Base-by-base conservation (phyloP, 2,329 filamentous ascomycete genomes). In the Fusarium foetens region DNA sequence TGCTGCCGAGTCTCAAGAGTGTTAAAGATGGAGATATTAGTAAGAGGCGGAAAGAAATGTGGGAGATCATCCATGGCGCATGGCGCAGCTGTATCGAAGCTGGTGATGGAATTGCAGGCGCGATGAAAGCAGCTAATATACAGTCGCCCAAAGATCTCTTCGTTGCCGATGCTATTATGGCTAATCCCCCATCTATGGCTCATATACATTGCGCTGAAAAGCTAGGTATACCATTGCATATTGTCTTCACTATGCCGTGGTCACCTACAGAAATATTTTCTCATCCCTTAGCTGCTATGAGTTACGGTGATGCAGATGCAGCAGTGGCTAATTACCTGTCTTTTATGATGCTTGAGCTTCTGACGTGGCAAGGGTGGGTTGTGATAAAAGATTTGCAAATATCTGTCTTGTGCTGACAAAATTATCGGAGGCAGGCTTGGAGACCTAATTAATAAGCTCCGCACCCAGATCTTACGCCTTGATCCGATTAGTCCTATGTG, bases 401-500 rank as follows among this genome's bases (percentile, higher is more conserved):
- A 19, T 36, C 16, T 36, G 16, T 36, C 35, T 36, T 19, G 7
- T 36, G 35, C 25, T 33, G 19, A 11, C n/a, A 5, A 31, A 13
- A 35, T 27, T 14, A 12, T 4, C 17, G 16, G 39, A n/a, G 11
- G 21, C 17, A 75, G 71, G 11, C 82, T 93, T 3, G 92, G 92
- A 10, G 92, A 94, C 76, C 79, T 94, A 8, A 91, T 94, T 79
- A 93, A 93, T 74, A 86, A 86, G 33, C 93, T 93, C 75, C 86
- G 92, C 38, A 86, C 87, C 63, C 86, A 88, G 46, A 87, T 83
- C 33, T 83, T 94, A 1, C 86, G 87, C 10, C 81, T 94, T 2
- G 91, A 93, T 63, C 85, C 88, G 0, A 84, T 94, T 62, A 91
- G 88, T 72, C 85, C 89, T 16, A 86, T 92, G 68, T 91, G 88